Conservation (phyloP, 2,329 filamentous ascomycete genomes). For the Beauveria sp. region DNA sequence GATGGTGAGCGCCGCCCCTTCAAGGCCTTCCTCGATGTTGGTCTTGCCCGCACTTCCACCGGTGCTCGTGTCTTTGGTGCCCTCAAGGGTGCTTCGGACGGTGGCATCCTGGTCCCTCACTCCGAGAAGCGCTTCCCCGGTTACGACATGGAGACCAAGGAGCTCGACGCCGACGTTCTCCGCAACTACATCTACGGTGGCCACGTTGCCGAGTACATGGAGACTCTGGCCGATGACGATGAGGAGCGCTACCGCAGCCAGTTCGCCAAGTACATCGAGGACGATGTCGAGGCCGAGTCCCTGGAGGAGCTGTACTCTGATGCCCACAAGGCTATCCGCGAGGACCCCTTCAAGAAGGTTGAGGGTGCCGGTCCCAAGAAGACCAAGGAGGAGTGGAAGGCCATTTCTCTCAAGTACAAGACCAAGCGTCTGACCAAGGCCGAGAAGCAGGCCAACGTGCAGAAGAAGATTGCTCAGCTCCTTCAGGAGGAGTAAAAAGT, state of each 20-base stretch:
- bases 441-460: conserved; percentile 74
- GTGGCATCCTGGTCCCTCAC: conserved; percentile 94
- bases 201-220: conserved; percentile 99
- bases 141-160: conserved; percentile 94
- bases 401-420: conserved; percentile 86
- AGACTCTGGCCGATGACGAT: conserved; percentile 97
- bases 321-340: conserved; percentile 93
- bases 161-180: conserved; percentile 93
- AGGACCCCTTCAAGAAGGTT: conserved; percentile 95
- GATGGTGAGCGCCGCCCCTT: conserved; percentile 95
- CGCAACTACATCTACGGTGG: conserved; percentile 99
- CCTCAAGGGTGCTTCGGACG: conserved; percentile 99
- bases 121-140: conserved; percentile 99
- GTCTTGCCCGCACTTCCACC: conserved; percentile 93
- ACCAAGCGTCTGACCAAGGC: conserved; percentile 70
- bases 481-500: conserved; percentile 40
- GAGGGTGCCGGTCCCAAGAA: conserved; percentile 73
- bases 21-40: conserved; percentile 98
- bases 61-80: conserved; percentile 98
- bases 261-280: conserved; percentile 96
- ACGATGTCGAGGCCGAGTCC: conserved; percentile 91
- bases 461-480: conserved; percentile 86
- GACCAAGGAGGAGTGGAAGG: conserved; percentile 95
- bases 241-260: conserved; percentile 99
- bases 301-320: conserved; percentile 95